phyloP scores from a whole-genome alignment of 495 filamentous ascomycete genomes.

The Amorphotheca resinae region DNA sequence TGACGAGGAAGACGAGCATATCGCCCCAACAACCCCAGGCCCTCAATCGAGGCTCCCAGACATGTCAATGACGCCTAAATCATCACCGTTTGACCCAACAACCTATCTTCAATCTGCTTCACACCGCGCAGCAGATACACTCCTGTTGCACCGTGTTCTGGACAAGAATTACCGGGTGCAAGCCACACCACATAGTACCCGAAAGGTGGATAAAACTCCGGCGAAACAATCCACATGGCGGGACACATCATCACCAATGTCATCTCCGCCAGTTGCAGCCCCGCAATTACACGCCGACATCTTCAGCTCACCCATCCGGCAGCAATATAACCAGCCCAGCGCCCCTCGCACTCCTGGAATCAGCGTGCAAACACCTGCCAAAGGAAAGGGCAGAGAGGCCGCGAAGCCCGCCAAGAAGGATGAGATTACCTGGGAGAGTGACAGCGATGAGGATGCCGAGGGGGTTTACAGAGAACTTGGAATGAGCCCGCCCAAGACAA shows the following conservation, averaged over 20 bases:
- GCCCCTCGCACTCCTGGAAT: constrained; percentile 56
- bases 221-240: constrained; percentile 22
- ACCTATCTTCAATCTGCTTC: constrained; percentile 28
- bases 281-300: constrained; percentile 75
- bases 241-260: constrained; percentile 45
- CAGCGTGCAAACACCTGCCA: constrained; percentile 61
- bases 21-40: constrained; percentile 30
- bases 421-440: constrained; percentile 50
- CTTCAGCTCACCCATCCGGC: constrained; percentile 58
- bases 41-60: constrained; percentile 32
- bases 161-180: constrained; percentile 91
- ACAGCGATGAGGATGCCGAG: constrained; percentile 44
- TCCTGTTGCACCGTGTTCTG: constrained; percentile 72
- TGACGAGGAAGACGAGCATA: constrained; percentile 30
- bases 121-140: constrained; percentile 40
- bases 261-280: constrained; percentile 63
- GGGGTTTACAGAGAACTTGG: constrained; percentile 46
- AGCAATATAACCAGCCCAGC: constrained; percentile 19
- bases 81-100: constrained; percentile 24
- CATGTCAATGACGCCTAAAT: constrained; percentile 41
- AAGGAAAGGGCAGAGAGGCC: constrained; percentile 32
- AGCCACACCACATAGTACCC: constrained; percentile 66
- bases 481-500: constrained; percentile 89
- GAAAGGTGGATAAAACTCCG: constrained; percentile 18
- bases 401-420: constrained; percentile 25